Percentiles rank a stretch among this genome's conserved stretches.
These are phyloP conservation scores for Tulasnella sp. DNA, from an alignment of 768 basidiomycete genomes.

Conservation along the genomic window DNA sequence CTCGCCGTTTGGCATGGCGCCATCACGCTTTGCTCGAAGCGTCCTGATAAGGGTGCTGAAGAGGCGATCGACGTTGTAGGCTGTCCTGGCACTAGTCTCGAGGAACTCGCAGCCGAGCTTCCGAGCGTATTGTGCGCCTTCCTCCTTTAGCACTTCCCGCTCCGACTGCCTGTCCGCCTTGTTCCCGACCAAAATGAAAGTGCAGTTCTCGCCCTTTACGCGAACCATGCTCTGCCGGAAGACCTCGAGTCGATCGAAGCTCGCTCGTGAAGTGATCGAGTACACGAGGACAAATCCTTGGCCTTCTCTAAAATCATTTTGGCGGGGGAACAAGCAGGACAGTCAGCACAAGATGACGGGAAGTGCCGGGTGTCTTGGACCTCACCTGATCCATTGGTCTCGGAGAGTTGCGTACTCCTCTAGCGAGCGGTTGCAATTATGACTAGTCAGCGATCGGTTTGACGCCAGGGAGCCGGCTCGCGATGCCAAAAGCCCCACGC, in stretches of 20 bases:
- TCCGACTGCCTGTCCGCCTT: conserved; percentile 92
- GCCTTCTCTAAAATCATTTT: conserved; percentile 67
- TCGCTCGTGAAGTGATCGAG: conserved; percentile 91
- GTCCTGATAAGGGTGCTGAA: conserved; percentile 87
- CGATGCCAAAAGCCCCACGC: not conserved
- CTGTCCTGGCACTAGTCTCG: conserved; percentile 96
- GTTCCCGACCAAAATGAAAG: conserved; percentile 95
- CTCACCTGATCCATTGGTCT: conserved; percentile 96
- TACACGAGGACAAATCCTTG: conserved; percentile 98
- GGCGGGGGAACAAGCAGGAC: conserved; percentile 16
- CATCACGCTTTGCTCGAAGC: conserved; percentile 52
- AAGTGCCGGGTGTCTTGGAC: not conserved
- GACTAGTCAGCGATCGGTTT: conserved; percentile 19
- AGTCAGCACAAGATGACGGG: not conserved
- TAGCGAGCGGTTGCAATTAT: conserved; percentile 43
- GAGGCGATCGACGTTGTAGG: conserved; percentile 86
- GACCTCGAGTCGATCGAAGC: conserved; percentile 86
- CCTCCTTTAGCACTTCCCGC: conserved; percentile 88
- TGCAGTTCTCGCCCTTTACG: conserved; percentile 81
- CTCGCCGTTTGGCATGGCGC: not conserved
- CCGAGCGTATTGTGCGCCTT: conserved; percentile 79
- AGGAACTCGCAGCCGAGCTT: conserved; percentile 90
- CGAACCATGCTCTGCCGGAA: conserved; percentile 89
- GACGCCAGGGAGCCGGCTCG: conserved; percentile 8
- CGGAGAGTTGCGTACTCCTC: conserved; percentile 97